These are phyloP conservation scores for Hydnomerulius pinastri DNA, from an alignment of 768 basidiomycete genomes.

Conservation along the genomic window DNA sequence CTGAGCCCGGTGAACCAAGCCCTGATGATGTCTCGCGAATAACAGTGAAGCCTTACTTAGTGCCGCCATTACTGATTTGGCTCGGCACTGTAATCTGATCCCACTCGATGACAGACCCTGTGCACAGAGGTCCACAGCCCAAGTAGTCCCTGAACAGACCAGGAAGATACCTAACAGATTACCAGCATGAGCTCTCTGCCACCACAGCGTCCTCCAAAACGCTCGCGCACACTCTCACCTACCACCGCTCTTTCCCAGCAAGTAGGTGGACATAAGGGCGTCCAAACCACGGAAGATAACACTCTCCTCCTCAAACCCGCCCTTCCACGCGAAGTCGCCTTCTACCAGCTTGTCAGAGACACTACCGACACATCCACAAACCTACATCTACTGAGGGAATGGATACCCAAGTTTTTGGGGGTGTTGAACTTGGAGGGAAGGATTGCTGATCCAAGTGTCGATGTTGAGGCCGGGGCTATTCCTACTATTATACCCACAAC, in stretches of 20 bases:
- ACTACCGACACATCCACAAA: constrained; percentile 27
- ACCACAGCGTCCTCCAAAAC: neutral
- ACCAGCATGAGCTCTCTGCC: neutral
- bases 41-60: no score
- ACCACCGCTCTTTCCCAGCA: constrained; percentile 50
- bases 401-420: constrained; percentile 78
- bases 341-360: constrained; percentile 60
- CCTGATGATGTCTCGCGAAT: no score
- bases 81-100: no score
- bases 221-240: constrained; percentile 21
- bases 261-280: constrained; percentile 81
- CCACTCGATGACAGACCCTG: no score
- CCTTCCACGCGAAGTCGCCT: constrained; percentile 60
- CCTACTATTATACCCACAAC: constrained; percentile 25
- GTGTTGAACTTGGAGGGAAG: constrained; percentile 71
- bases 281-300: constrained; percentile 70
- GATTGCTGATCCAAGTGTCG: constrained; percentile 18
- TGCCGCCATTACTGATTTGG: no score
- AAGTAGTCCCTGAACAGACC: no score
- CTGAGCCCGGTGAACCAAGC: no score
- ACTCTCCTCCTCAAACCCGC: constrained; percentile 83
- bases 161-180: no score
- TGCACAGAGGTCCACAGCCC: no score
- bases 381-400: constrained; percentile 44
- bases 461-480: neutral